phyloP scores from a whole-genome alignment of 202 grass and related monocot species.

The Setaria italica region DNA sequence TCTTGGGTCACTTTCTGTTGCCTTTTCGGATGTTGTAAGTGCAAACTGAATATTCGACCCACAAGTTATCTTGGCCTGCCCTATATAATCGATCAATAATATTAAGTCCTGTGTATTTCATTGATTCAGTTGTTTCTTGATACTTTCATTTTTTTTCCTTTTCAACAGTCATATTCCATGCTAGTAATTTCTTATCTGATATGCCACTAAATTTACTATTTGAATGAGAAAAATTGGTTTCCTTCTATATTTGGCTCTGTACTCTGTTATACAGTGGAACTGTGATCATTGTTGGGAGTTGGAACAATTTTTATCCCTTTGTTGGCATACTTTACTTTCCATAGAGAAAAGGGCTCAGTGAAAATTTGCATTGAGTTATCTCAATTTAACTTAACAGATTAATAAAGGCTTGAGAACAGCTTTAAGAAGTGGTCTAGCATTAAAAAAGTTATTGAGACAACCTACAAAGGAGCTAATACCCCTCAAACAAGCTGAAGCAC shows the following conservation, averaged over 20 bases:
- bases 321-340: not conserved
- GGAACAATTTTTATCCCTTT: no score
- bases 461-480: not conserved
- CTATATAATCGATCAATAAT: not conserved
- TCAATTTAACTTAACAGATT: not conserved
- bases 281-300: not conserved
- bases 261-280: constrained; percentile 3
- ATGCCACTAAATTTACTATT: not conserved
- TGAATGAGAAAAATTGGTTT: constrained; percentile 12
- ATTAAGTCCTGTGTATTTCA: not conserved
- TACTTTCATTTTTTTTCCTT: constrained; percentile 6
- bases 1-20: constrained; percentile 97
- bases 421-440: constrained; percentile 1
- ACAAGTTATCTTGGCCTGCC: constrained; percentile 26
- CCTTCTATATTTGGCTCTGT: constrained; percentile 8
- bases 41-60: constrained; percentile 14
- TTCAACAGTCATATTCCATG: constrained; percentile 3
- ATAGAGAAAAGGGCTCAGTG: not conserved
- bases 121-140: constrained; percentile 10
- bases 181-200: constrained; percentile 5
- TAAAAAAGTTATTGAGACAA: not conserved
- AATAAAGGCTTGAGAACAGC: not conserved
- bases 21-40: constrained; percentile 99
- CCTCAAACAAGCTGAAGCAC: not conserved
- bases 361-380: not conserved